phyloP scores from a whole-genome alignment of 768 basidiomycete species.

The Symmetrospora coprosmae region DNA sequence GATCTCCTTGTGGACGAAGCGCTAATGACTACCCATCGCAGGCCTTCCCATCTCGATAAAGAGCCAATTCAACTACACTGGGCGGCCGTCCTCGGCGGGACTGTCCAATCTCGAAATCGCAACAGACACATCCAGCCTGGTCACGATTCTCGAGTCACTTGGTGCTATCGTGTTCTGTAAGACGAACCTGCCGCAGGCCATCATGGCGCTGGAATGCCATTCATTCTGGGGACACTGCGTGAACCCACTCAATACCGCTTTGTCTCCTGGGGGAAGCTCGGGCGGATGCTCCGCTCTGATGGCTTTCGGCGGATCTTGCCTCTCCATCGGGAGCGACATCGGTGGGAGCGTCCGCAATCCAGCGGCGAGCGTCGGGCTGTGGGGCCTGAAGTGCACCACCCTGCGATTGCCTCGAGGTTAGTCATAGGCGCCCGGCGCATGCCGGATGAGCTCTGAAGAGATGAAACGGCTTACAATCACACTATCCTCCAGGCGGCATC shows the following conservation, averaged over 20 bases:
- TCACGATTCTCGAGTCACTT: background rate
- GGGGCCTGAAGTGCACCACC: background rate
- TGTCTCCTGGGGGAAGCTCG: slow-evolving; percentile 5
- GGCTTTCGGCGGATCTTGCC: slow-evolving; percentile 3
- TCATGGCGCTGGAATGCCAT: background rate
- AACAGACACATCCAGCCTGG: background rate
- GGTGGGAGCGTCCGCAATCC: slow-evolving; percentile 4
- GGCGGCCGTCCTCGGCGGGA: background rate
- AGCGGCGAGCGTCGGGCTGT: background rate
- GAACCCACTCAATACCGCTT: slow-evolving; percentile 3
- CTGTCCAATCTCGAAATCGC: background rate
- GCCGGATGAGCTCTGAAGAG: no score
- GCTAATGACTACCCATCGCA: background rate
- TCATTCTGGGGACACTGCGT: background rate
- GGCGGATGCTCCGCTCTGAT: slow-evolving; percentile 13
- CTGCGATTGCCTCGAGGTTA: background rate
- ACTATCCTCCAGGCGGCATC: background rate
- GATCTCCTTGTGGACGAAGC: background rate
- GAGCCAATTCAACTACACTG: slow-evolving; percentile 1
- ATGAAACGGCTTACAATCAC: no score
- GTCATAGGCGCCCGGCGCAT: no score
- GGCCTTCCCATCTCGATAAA: background rate
- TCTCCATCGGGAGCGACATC: slow-evolving; percentile 2
- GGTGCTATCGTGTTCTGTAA: slow-evolving; percentile 5
- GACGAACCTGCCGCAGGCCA: slow-evolving; percentile 13